A percentile compares a stretch with the other conserved stretches of the same genome.
These are phyloP conservation scores for Umbellularia californica DNA, from an alignment of 164 flowering plant species.

Conservation along the genomic window DNA sequence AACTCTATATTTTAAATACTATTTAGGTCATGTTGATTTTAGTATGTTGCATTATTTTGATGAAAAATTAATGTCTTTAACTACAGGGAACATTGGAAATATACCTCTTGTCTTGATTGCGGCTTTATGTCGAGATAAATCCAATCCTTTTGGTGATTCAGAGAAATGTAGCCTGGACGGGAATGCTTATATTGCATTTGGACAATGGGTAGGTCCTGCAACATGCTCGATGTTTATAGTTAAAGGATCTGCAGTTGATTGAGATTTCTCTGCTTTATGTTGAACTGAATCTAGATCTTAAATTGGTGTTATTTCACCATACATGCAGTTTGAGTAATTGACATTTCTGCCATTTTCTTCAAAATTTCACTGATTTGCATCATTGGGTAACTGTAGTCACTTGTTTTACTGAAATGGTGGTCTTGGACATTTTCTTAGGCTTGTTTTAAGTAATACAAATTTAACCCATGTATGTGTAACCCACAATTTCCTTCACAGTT, in stretches of 20 bases:
- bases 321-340: not conserved
- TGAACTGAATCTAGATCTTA: not conserved
- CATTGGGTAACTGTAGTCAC: not conserved
- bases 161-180: conserved; percentile 73
- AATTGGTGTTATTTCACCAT: too few relatives aligned
- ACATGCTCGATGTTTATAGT: not conserved
- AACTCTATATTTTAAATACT: not conserved
- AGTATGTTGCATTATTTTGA: conserved; percentile 1
- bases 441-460: too few relatives aligned
- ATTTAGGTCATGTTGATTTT: not conserved
- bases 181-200: conserved; percentile 93
- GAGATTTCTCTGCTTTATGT: not conserved
- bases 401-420: not conserved
- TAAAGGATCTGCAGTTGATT: not conserved
- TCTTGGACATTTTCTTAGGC: too few relatives aligned
- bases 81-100: conserved; percentile 93
- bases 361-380: not conserved
- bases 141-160: conserved; percentile 86
- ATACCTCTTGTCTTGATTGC: conserved; percentile 94
- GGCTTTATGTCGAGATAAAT: conserved; percentile 84
- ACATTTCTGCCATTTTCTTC: not conserved
- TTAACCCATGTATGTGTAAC: too few relatives aligned
- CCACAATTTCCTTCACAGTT: too few relatives aligned
- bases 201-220: conserved; percentile 79
- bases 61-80: not conserved